These are phyloP conservation scores for Lasiosphaeria miniovina DNA, from an alignment of 495 filamentous ascomycete genomes.

Conservation along the genomic window DNA sequence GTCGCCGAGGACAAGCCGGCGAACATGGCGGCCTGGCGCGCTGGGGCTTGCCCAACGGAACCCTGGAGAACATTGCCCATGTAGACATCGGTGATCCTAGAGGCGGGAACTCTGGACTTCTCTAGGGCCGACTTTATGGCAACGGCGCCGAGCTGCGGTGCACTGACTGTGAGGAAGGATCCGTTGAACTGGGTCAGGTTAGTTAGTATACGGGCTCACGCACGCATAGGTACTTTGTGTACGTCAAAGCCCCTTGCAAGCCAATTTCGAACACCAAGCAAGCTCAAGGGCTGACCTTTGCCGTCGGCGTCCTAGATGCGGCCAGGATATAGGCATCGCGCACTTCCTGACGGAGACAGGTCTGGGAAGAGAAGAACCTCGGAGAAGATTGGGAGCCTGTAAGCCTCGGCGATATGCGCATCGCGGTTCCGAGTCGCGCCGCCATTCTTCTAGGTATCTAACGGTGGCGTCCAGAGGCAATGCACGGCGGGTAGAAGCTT, in stretches of 20 bases:
- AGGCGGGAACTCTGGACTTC: slow-evolving; percentile 74
- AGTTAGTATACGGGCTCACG: background rate
- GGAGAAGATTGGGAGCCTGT: slow-evolving; percentile 26
- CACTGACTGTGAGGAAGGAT: slow-evolving; percentile 75
- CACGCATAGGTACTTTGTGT: background rate
- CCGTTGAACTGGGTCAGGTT: slow-evolving; percentile 77
- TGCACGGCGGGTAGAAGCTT: background rate
- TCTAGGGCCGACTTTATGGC: slow-evolving; percentile 86
- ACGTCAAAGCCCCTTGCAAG: background rate
- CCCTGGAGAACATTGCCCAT: slow-evolving; percentile 96
- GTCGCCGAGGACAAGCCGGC: slow-evolving; percentile 75
- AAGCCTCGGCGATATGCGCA: slow-evolving; percentile 21
- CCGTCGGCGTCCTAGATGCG: slow-evolving; percentile 82
- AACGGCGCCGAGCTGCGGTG: slow-evolving; percentile 76
- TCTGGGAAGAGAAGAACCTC: slow-evolving; percentile 66
- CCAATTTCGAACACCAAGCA: background rate
- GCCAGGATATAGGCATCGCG: slow-evolving; percentile 89
- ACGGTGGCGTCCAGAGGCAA: background rate
- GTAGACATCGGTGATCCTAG: slow-evolving; percentile 83
- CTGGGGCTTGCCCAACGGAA: slow-evolving; percentile 81
- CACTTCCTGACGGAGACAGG: slow-evolving; percentile 61
- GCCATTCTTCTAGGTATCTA: background rate
- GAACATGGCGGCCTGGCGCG: slow-evolving; percentile 84
- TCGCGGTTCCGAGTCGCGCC: slow-evolving; percentile 6
- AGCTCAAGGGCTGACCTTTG: slow-evolving; percentile 56